A percentile compares a stretch with the other conserved stretches of the same genome.
phyloP scores from a whole-genome alignment of 805 yeast species.

The Lipomyces yamanashiensis region DNA sequence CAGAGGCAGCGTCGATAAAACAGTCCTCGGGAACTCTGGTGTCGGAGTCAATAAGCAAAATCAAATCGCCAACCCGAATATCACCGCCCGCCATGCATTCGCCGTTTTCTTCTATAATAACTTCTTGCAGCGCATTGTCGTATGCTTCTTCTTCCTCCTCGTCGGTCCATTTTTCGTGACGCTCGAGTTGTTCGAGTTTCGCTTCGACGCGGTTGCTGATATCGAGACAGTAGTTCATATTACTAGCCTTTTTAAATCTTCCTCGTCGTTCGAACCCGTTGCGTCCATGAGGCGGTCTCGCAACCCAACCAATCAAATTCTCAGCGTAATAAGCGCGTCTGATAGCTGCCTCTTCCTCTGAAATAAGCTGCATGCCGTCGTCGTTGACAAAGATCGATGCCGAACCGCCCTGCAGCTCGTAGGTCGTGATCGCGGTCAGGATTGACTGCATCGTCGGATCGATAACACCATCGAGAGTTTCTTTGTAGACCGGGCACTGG shows the following conservation, averaged over 20 bases:
- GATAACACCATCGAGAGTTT: conserved; percentile 30
- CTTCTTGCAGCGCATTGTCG: conserved; percentile 20
- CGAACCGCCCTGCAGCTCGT: conserved; percentile 34
- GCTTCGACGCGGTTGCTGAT: conserved; percentile 30
- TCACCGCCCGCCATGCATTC: conserved; percentile 30
- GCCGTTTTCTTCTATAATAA: conserved; percentile 15
- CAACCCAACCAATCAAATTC: conserved; percentile 31
- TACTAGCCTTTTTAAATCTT: conserved; percentile 33
- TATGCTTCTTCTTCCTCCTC: conserved; percentile 23
- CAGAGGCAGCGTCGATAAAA: conserved; percentile 34
- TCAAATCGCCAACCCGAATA: conserved; percentile 32
- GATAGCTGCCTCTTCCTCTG: conserved; percentile 21
- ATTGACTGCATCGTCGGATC: conserved; percentile 32
- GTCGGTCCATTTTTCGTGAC: conserved; percentile 32
- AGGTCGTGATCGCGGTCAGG: conserved; percentile 27
- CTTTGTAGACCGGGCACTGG: conserved; percentile 34
- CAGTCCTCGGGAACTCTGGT: conserved; percentile 35
- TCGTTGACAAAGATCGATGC: conserved; percentile 32
- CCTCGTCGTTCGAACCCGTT: conserved; percentile 33
- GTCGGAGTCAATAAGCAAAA: conserved; percentile 30
- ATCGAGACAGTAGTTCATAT: conserved; percentile 31
- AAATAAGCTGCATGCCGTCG: conserved; percentile 32
- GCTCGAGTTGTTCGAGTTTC: conserved; percentile 16
- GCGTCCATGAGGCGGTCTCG: conserved; percentile 31
- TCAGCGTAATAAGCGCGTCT: conserved; percentile 27